Percentiles rank a stretch among this genome's conserved stretches.
These are phyloP conservation scores for Metschnikowia dekortorum DNA, from an alignment of 805 yeast species.

Conservation along the genomic window DNA sequence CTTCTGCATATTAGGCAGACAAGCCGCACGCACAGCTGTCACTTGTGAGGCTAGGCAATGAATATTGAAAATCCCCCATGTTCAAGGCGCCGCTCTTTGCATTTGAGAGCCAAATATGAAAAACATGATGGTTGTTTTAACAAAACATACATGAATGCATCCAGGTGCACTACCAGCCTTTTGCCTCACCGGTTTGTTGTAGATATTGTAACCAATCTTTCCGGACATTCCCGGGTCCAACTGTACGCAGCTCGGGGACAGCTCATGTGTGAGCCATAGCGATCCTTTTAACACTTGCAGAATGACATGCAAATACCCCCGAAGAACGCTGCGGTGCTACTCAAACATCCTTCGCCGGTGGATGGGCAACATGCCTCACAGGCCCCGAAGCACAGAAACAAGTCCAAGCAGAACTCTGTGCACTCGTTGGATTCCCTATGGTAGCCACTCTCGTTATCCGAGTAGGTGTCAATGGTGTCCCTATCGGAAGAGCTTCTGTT, in stretches of 20 bases:
- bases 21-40: not conserved
- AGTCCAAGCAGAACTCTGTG: slow-evolving; percentile 38
- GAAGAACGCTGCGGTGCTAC: slow-evolving; percentile 31
- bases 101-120: not conserved
- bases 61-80: not conserved
- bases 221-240: not conserved
- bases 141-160: too few species aligned
- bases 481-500: slow-evolving; percentile 5
- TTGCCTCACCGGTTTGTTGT: not conserved
- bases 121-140: not conserved
- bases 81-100: not conserved
- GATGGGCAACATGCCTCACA: slow-evolving; percentile 40
- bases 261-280: not conserved
- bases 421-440: slow-evolving; percentile 37
- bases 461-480: slow-evolving; percentile 8
- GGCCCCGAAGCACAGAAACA: slow-evolving; percentile 36
- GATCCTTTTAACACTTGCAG: slow-evolving; percentile 24
- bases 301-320: slow-evolving; percentile 34
- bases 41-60: not conserved
- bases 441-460: slow-evolving; percentile 29
- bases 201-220: not conserved
- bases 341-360: slow-evolving; percentile 37
- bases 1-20: slow-evolving; percentile 1
- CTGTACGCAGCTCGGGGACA: not conserved
- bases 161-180: too few species aligned